phyloP scores from a whole-genome alignment of 73 alveolate species.

The Effrenium voratum region DNA sequence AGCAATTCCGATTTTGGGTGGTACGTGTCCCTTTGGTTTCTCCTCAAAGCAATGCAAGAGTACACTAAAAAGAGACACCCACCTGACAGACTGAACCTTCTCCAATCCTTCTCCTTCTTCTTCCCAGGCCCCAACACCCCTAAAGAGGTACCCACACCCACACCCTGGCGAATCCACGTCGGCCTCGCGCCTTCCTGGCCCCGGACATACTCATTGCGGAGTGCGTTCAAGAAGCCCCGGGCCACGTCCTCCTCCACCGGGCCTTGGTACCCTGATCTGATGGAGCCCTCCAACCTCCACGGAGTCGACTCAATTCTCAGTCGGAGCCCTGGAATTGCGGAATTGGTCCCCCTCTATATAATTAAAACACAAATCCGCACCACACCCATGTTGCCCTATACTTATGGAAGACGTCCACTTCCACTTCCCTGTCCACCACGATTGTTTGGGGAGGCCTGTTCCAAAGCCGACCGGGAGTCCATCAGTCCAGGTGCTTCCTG shows the following conservation, averaged over 20 bases:
- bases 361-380: neutral
- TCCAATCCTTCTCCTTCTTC: neutral
- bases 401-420: no score
- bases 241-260: constrained; percentile 48
- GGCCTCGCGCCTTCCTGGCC: neutral
- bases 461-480: neutral
- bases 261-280: neutral
- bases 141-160: no score
- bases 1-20: neutral
- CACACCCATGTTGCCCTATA: no score
- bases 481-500: neutral
- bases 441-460: neutral
- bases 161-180: no score
- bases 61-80: neutral
- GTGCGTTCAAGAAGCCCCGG: neutral
- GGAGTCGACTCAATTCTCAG: no score
- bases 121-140: neutral
- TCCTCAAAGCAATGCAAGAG: neutral
- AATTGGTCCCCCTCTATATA: neutral
- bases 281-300: no score
- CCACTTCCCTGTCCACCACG: neutral
- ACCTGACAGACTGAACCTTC: neutral
- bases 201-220: neutral
- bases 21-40: no score
- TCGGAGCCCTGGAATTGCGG: neutral